Base-by-base conservation (phyloP, 805 yeast genomes). In the Saccharomycopsis sp. region DNA sequence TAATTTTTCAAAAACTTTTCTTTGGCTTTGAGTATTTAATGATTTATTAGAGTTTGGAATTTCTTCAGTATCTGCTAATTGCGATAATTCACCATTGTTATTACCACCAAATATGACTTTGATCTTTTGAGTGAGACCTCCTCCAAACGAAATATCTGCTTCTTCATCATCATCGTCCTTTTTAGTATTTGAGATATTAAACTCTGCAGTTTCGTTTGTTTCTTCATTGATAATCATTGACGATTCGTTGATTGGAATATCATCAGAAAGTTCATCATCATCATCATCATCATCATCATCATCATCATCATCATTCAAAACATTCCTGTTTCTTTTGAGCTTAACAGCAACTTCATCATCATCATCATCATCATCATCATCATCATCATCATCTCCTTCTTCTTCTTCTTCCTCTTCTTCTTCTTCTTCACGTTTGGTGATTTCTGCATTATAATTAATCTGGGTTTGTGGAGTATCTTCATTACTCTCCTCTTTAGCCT, bases 291-390 rank as follows among this genome's bases (percentile, higher is more conserved):
- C n/a, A n/a, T n/a, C n/a, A n/a, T n/a, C n/a, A n/a, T n/a, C n/a
- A n/a, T n/a, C n/a, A n/a, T 21, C 25, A 26, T 40, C 44, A 19
- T 32, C 49, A n/a, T 38, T 48, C 9, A 37, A 26, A n/a, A 18
- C 15, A 9, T 36, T n/a, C 20, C 34, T 25, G n/a, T 31, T 33
- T 9, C 26, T 28, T 5, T 33, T 32, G 15, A 34, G 46, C 6
- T 30, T 13, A 8, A 13, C 32, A 30, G 19, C 19, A 17, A 30
- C 19, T 9, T 41, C 45, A 15, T 46, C 54, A 5, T 53, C 53
- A 14, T 56, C 64, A 15, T 53, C 59, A 15, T 32, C 42, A 12
- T 42, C 48, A 6, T 48, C 52, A 14, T 38, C 52, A 13, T 36
- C 49, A 23, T 6, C 26, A 23, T 30, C 31, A 25, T 25, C 37